Base-by-base conservation (phyloP, 257 asterid genomes). In the Solanum peruvianum region DNA sequence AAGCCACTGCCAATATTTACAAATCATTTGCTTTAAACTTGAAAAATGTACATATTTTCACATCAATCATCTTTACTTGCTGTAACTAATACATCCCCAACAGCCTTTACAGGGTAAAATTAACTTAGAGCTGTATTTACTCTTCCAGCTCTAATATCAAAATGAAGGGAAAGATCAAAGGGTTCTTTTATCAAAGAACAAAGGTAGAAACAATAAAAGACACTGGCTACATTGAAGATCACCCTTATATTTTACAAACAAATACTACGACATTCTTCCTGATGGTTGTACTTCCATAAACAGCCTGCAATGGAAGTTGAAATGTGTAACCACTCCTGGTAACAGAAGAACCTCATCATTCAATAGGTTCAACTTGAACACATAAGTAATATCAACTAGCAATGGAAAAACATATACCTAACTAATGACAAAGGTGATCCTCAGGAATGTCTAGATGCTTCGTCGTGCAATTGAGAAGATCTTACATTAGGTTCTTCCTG, bases 401-500 rank as follows among this genome's bases (percentile, higher is more conserved):
- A 52, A 11, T 60, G 18, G 20, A 72, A 42, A 27, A 33, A 49
- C 73, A 11, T 33, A 83, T 88, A 83, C 89, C 88, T 86, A 58
- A 67, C 85, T n/a, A 66, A 85, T 47, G 85, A 88, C 87, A 60
- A 89, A 87, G 33, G 82, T 35, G 45, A 58, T 86, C 87, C 85
- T 97, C 94, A 97, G 33, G 94, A 88, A 90, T 97, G 98, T 85
- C 98, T 92, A 41, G 94, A 87, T 44, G 96, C 91, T 75, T 95
- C 97, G 35, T 95, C 98, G n/a, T 94, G 98, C 94, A 97, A 87
- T 87, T 94, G 98, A 44, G 95, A 87, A 85, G 98, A 89, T 90
- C 98, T 93, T 90, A 94, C 94, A 56, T 86, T 93, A 31, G 96
- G 90, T 86, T 97, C 99, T 13, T 97, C 99, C 98, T 97, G 94